Evolutionary conservation across 2,329 filamentous ascomycete species (phyloP).

Genomic region (Trichophyton equinum): DNA sequence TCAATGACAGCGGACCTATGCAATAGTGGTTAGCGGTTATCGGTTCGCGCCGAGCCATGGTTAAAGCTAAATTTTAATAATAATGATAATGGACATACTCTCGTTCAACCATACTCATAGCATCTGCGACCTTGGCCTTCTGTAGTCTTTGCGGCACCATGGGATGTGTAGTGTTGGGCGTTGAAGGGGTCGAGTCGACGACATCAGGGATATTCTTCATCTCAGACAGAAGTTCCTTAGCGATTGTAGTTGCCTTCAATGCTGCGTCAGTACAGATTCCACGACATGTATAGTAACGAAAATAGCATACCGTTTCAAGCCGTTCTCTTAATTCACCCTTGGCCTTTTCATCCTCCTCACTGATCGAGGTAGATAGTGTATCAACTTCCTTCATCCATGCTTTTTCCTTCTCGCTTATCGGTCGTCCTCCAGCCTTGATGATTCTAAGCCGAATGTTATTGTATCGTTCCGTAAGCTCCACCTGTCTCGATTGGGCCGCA

Average conservation of each 20-base stretch:
- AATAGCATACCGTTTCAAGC: conserved; percentile 26
- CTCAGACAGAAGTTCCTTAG: conserved; percentile 26
- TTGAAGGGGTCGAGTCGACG: conserved; percentile 21
- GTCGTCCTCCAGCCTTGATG: conserved; percentile 30
- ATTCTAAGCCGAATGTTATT: conserved; percentile 34
- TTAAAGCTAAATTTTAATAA: not conserved
- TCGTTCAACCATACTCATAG: conserved; percentile 39
- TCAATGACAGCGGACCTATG: conserved; percentile 33
- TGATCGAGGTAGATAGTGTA: conserved; percentile 26
- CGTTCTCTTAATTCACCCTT: conserved; percentile 17
- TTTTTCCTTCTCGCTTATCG: conserved; percentile 36
- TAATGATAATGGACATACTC: conserved; percentile 25
- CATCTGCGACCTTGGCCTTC: conserved; percentile 35
- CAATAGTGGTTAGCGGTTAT: not conserved
- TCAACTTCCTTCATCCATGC: conserved; percentile 35
- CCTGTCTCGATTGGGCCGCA: conserved; percentile 29
- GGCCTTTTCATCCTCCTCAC: conserved; percentile 16
- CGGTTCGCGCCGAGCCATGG: no score
- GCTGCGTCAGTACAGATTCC: not conserved
- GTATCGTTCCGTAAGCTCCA: conserved; percentile 30
- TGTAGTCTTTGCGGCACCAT: conserved; percentile 33
- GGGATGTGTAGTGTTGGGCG: conserved; percentile 15
- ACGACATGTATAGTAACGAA: not conserved
- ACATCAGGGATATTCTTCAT: conserved; percentile 21
- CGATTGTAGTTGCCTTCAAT: conserved; percentile 28